These are phyloP conservation scores for Pyrus pyrifolia DNA, from an alignment of 306 rosid species.

Conservation along the genomic window DNA sequence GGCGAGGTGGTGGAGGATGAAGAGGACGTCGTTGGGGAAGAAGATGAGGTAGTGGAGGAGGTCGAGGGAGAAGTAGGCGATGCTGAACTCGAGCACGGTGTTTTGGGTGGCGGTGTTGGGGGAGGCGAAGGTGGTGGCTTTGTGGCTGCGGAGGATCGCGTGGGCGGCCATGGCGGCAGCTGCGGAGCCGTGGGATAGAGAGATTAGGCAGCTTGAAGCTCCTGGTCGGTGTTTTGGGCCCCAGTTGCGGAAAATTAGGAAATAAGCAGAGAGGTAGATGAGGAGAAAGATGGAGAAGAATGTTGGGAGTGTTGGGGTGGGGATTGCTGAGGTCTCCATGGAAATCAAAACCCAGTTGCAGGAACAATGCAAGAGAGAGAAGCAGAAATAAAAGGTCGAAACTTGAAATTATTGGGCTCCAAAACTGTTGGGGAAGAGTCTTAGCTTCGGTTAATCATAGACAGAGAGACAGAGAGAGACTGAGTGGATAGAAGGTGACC, in stretches of 20 bases:
- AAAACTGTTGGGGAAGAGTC: not conserved
- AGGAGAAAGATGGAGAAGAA: conserved; percentile 34
- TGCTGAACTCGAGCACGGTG: conserved; percentile 31
- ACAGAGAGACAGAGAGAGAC: not conserved
- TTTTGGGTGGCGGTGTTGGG: conserved; percentile 22
- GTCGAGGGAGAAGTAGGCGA: conserved; percentile 41
- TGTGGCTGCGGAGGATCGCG: conserved; percentile 6
- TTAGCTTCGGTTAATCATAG: not conserved
- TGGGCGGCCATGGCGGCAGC: conserved; percentile 29
- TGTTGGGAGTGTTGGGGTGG: conserved; percentile 9
- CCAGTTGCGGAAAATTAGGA: conserved; percentile 28
- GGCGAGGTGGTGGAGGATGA: conserved; percentile 41
- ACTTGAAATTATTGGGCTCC: too few relatives aligned
- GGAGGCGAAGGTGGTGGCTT: conserved; percentile 21
- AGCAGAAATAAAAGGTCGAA: too few relatives aligned
- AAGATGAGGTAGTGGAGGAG: conserved; percentile 34
- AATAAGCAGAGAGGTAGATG: conserved; percentile 25
- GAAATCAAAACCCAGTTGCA: not conserved
- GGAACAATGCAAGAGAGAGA: not conserved
- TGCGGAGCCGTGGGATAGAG: conserved; percentile 44
- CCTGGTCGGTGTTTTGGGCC: conserved; percentile 26
- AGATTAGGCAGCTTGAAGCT: conserved; percentile 42
- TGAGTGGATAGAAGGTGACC: not conserved
- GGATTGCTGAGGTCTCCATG: conserved; percentile 24
- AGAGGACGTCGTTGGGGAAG: conserved; percentile 32